phyloP scores from a whole-genome alignment of 1,284 basidiomycete genomes.

The Irpex sp. region DNA sequence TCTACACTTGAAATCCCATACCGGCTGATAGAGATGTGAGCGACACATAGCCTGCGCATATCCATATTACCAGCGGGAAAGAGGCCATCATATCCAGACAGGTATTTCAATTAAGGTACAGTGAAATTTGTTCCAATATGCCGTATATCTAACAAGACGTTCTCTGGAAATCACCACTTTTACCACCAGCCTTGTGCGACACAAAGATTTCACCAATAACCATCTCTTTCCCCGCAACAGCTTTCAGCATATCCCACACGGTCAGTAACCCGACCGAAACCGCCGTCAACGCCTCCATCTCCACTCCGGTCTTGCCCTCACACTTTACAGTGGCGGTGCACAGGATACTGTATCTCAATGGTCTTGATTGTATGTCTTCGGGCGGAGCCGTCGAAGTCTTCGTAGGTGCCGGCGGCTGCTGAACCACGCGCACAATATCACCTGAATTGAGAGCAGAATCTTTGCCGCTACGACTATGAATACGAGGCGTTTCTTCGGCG shows the following conservation, averaged over 20 bases:
- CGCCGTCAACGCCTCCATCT: constrained; percentile 92
- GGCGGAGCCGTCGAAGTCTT: too few species aligned
- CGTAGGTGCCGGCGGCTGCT: too few species aligned
- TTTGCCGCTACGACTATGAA: background rate
- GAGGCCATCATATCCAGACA: too few species aligned
- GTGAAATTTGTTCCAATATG: too few species aligned
- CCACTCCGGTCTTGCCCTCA: constrained; percentile 82
- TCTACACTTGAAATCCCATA: too few species aligned
- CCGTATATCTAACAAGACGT: too few species aligned
- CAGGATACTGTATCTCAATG: constrained; percentile 44
- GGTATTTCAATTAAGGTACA: too few species aligned
- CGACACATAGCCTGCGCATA: too few species aligned
- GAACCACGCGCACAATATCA: background rate
- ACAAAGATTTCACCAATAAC: constrained; percentile 68
- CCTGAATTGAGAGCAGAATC: background rate
- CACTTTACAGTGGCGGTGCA: constrained; percentile 70
- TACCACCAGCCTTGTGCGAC: constrained; percentile 68
- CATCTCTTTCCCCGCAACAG: constrained; percentile 84
- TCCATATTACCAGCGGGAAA: too few species aligned
- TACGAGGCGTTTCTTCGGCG: constrained; percentile 3
- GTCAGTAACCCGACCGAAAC: constrained; percentile 79
- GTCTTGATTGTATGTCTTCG: too few species aligned
- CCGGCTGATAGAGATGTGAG: too few species aligned
- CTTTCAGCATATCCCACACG: constrained; percentile 93
- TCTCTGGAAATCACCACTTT: constrained; percentile 60